These are phyloP conservation scores for Cadophora malorum DNA, from an alignment of 2,329 filamentous ascomycete species.

Conservation along the genomic window DNA sequence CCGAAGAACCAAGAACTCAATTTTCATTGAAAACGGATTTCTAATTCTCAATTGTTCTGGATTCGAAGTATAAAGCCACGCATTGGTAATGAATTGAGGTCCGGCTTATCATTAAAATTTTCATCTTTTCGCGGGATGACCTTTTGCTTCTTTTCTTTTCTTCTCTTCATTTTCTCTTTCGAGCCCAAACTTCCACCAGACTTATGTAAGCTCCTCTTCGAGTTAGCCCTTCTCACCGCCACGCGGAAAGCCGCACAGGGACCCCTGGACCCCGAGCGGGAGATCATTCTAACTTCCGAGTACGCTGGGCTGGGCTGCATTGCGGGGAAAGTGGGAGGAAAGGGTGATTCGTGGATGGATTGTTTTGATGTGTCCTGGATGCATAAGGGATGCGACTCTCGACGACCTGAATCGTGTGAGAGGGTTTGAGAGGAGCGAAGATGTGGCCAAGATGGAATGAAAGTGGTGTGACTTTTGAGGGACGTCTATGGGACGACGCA, in stretches of 20 bases:
- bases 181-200: not conserved
- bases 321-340: slow-evolving; percentile 3
- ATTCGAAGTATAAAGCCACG: not conserved
- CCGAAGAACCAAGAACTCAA: not conserved
- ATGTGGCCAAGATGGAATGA: not conserved
- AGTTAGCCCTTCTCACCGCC: not conserved
- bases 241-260: not conserved
- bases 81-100: slow-evolving; percentile 1
- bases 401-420: not conserved
- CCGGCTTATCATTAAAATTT: not conserved
- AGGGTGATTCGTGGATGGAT: not conserved
- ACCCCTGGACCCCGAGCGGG: not conserved
- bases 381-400: not conserved
- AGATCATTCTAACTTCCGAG: not conserved
- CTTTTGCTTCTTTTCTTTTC: not conserved
- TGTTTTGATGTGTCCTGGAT: slow-evolving; percentile 6
- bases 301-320: not conserved
- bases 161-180: slow-evolving; percentile 5
- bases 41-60: not conserved
- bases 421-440: too few relatives aligned
- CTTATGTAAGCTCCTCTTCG: not conserved
- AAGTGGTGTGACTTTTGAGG: not conserved
- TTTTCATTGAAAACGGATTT: slow-evolving; percentile 2
- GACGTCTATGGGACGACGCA: not conserved
- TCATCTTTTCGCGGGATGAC: not conserved